These are phyloP conservation scores for Mucor racemosus DNA, from an alignment of 371 early-diverging fungal genomes.

Conservation along the genomic window DNA sequence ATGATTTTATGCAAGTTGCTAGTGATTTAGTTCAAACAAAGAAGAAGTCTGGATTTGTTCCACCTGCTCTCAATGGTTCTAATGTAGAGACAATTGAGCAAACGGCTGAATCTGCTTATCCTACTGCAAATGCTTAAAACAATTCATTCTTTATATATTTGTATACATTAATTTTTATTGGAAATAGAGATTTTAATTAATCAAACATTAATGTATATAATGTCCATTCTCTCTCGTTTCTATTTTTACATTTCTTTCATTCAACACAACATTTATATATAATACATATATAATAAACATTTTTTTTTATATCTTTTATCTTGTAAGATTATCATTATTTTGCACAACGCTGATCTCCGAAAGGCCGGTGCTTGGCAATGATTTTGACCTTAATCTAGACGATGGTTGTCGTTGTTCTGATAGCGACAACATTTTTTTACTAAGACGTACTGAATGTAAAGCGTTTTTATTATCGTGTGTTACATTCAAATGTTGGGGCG, in stretches of 20 bases:
- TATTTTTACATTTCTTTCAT: not conserved
- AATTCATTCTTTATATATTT: not conserved
- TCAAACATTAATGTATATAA: not conserved
- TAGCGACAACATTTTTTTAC: slow-evolving; percentile 23
- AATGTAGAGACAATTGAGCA: slow-evolving; percentile 19
- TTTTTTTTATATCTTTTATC: not conserved
- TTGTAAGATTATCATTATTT: not conserved
- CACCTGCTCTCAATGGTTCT: slow-evolving; percentile 5
- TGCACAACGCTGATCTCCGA: slow-evolving; percentile 18
- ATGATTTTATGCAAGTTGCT: slow-evolving; percentile 47
- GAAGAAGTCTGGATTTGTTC: slow-evolving; percentile 27
- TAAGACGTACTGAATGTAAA: slow-evolving; percentile 20
- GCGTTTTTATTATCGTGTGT: slow-evolving; percentile 12
- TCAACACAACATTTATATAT: not conserved
- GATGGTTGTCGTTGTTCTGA: slow-evolving; percentile 8
- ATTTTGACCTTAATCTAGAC: slow-evolving; percentile 25
- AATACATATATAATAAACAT: not conserved
- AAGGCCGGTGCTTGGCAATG: slow-evolving; percentile 26
- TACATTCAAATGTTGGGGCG: slow-evolving; percentile 2
- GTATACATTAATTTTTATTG: slow-evolving; percentile 6
- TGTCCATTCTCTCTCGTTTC: not conserved
- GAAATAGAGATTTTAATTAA: slow-evolving; percentile 5
- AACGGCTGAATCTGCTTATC: slow-evolving; percentile 26
- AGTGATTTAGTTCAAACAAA: slow-evolving; percentile 25
- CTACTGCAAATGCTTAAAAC: slow-evolving; percentile 21